Evolutionary conservation across 208 protist species (phyloP).

Genomic region (Jaenimonas drosophilae): DNA sequence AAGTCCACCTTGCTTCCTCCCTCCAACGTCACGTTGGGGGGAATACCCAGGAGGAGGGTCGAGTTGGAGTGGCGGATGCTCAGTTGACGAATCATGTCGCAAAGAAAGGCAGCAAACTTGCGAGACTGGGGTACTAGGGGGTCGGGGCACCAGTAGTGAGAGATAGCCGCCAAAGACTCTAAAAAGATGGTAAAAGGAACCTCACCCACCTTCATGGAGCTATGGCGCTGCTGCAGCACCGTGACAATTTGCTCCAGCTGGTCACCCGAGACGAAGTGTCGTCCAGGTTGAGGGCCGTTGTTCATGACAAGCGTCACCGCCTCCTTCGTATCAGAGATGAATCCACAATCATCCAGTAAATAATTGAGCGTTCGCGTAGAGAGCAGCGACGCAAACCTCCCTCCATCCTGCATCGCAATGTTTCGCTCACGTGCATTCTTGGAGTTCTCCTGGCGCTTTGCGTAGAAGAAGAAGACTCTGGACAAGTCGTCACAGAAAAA

Average conservation of each 20-base stretch:
- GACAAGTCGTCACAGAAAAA: constrained; percentile 67
- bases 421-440: constrained; percentile 17
- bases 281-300: background rate
- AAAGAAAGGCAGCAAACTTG: constrained; percentile 64
- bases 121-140: constrained; percentile 50
- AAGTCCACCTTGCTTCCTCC: constrained; percentile 29
- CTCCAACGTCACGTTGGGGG: constrained; percentile 36
- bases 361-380: constrained; percentile 24
- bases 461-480: constrained; percentile 77
- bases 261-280: constrained; percentile 1
- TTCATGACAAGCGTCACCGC: background rate
- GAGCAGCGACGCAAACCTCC: constrained; percentile 54
- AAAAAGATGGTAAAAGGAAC: constrained; percentile 70
- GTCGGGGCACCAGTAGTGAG: constrained; percentile 73
- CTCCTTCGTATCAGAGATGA: constrained; percentile 14
- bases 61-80: constrained; percentile 27
- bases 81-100: constrained; percentile 43
- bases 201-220: constrained; percentile 12
- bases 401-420: constrained; percentile 40
- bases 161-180: constrained; percentile 34
- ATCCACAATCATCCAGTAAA: constrained; percentile 69
- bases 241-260: constrained; percentile 2
- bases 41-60: constrained; percentile 52
- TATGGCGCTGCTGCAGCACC: background rate
- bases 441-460: constrained; percentile 52